Conservation (phyloP, 257 asterid species). For the Nicotiana noctiflora region DNA sequence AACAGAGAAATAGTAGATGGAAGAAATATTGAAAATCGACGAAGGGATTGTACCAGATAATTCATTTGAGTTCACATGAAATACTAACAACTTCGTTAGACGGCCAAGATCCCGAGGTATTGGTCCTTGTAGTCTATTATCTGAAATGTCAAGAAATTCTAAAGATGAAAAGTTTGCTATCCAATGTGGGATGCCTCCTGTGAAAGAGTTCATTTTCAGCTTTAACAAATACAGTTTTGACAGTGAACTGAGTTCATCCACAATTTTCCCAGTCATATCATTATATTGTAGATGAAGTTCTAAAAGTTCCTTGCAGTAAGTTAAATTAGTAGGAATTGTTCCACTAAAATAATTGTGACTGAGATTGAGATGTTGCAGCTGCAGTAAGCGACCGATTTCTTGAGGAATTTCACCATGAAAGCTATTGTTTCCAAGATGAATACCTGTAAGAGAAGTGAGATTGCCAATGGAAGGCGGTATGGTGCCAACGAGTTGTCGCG, state of each 20-base stretch:
- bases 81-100: neutral
- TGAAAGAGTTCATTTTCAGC: slow-evolving; percentile 6
- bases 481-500: slow-evolving; percentile 10
- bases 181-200: slow-evolving; percentile 18
- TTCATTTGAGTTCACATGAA: slow-evolving; percentile 9
- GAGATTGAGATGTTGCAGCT: slow-evolving; percentile 11
- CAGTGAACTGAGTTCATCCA: slow-evolving; percentile 12
- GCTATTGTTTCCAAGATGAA: slow-evolving; percentile 14
- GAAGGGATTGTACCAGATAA: slow-evolving; percentile 17
- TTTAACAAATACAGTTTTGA: neutral
- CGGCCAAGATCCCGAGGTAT: slow-evolving; percentile 17
- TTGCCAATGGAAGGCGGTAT: slow-evolving; percentile 14
- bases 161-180: slow-evolving; percentile 19
- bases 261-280: slow-evolving; percentile 12
- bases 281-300: slow-evolving; percentile 9
- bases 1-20: neutral
- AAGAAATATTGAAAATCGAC: slow-evolving; percentile 17
- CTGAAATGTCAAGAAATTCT: neutral
- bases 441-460: slow-evolving; percentile 8
- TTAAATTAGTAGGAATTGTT: slow-evolving; percentile 13
- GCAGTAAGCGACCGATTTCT: slow-evolving; percentile 14
- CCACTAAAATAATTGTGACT: slow-evolving; percentile 15
- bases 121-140: slow-evolving; percentile 10
- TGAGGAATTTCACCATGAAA: slow-evolving; percentile 19
- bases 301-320: slow-evolving; percentile 17